Conservation (phyloP, 192 early-diverging fungal genomes). For the Coemansia pectinata region DNA sequence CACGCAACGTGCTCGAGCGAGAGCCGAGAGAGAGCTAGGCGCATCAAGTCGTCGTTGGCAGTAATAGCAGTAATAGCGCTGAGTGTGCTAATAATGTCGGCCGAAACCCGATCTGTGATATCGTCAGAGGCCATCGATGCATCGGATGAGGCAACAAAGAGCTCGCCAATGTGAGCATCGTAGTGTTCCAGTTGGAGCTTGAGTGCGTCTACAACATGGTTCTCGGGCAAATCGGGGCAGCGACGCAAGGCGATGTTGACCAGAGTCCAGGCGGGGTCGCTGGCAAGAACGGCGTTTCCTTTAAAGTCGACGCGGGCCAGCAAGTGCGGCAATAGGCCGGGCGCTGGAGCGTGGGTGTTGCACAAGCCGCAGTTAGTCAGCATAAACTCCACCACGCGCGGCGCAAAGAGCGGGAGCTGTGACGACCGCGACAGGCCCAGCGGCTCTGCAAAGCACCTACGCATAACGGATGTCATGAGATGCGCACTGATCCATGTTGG, state of each 20-base stretch:
- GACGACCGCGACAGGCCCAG: slow-evolving; percentile 51
- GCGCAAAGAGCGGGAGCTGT: slow-evolving; percentile 51
- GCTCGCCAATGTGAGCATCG: slow-evolving; percentile 12
- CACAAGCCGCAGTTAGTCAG: slow-evolving; percentile 47
- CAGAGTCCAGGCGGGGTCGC: slow-evolving; percentile 42
- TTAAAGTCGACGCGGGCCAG: slow-evolving; percentile 45
- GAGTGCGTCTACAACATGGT: slow-evolving; percentile 36
- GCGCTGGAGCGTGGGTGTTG: slow-evolving; percentile 50
- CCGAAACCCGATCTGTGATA: not conserved
- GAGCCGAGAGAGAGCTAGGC: slow-evolving; percentile 38
- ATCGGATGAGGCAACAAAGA: slow-evolving; percentile 21
- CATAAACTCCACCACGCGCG: slow-evolving; percentile 54
- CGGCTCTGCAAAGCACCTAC: slow-evolving; percentile 56
- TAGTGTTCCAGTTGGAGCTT: slow-evolving; percentile 47
- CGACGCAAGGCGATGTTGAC: slow-evolving; percentile 33
- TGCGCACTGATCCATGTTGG: slow-evolving; percentile 51
- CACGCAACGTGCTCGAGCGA: slow-evolving; percentile 37
- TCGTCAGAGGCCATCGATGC: not conserved
- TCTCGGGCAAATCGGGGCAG: slow-evolving; percentile 52
- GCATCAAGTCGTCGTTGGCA: slow-evolving; percentile 39
- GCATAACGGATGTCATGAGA: slow-evolving; percentile 57
- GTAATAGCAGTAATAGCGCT: slow-evolving; percentile 24
- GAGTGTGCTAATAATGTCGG: slow-evolving; percentile 32
- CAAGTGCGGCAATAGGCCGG: slow-evolving; percentile 46
- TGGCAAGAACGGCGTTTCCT: slow-evolving; percentile 11